phyloP scores from a whole-genome alignment of 2,329 filamentous ascomycete species.

The Trichophyton mentagrophytes region DNA sequence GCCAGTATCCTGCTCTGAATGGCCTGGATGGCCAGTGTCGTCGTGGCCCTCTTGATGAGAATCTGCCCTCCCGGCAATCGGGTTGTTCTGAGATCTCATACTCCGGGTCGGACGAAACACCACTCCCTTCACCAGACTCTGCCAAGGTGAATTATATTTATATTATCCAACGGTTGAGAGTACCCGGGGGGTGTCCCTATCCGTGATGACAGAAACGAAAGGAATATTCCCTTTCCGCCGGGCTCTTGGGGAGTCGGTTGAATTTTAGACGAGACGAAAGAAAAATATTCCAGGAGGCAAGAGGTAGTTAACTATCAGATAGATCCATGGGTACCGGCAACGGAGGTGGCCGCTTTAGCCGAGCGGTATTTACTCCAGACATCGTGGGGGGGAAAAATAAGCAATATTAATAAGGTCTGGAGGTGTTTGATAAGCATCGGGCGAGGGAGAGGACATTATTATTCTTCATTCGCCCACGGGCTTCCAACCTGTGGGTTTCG shows the following conservation, averaged over 20 bases:
- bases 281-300: background rate
- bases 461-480: too few species aligned
- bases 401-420: too few species aligned
- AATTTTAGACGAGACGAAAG: background rate
- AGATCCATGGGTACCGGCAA: background rate
- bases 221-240: background rate
- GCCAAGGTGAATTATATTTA: background rate
- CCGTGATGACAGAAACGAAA: too few species aligned
- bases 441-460: too few species aligned
- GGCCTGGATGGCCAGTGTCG: background rate
- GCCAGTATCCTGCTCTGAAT: background rate
- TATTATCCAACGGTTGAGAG: background rate
- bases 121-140: background rate
- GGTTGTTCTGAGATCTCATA: background rate
- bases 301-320: background rate
- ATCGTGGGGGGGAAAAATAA: too few species aligned
- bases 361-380: background rate
- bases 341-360: background rate
- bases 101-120: background rate
- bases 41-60: background rate
- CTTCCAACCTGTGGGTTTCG: background rate
- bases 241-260: background rate
- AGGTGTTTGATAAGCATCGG: too few species aligned
- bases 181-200: too few species aligned
- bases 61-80: background rate